Conservation (phyloP, 164 flowering plant species). For the Piper longum region DNA sequence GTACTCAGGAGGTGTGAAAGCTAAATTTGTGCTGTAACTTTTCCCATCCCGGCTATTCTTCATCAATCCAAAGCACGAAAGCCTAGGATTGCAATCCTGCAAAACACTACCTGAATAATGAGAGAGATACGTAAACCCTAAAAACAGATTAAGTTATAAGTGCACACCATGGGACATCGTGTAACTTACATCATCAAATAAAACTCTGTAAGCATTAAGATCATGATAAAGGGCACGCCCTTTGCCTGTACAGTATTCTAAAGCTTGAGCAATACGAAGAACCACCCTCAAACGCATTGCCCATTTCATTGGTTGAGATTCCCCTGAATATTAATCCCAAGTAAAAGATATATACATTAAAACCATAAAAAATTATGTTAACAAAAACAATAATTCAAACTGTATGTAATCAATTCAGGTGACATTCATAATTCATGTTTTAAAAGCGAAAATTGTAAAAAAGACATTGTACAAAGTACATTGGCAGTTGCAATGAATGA, state of each 20-base stretch:
- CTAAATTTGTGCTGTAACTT: conserved; percentile 84
- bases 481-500: too few species aligned
- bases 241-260: conserved; percentile 77
- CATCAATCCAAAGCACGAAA: conserved; percentile 89
- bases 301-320: conserved; percentile 86
- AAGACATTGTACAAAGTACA: too few species aligned
- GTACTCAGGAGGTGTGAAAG: conserved; percentile 89
- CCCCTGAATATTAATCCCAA: conserved; percentile 36
- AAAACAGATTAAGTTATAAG: neutral
- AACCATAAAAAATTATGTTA: conserved; percentile 1
- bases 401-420: neutral
- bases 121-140: conserved; percentile 6
- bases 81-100: conserved; percentile 75
- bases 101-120: conserved; percentile 7
- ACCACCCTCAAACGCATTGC: conserved; percentile 87
- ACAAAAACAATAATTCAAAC: neutral
- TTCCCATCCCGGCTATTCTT: conserved; percentile 89
- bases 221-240: conserved; percentile 89
- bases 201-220: conserved; percentile 75
- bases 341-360: too few species aligned
- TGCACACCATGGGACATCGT: neutral
- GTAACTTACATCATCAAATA: conserved; percentile 66
- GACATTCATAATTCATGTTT: neutral
- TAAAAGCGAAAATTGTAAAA: too few species aligned
- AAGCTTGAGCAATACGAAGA: conserved; percentile 74